phyloP scores from a whole-genome alignment of 208 protist species.

The Perkinsela sp. region DNA sequence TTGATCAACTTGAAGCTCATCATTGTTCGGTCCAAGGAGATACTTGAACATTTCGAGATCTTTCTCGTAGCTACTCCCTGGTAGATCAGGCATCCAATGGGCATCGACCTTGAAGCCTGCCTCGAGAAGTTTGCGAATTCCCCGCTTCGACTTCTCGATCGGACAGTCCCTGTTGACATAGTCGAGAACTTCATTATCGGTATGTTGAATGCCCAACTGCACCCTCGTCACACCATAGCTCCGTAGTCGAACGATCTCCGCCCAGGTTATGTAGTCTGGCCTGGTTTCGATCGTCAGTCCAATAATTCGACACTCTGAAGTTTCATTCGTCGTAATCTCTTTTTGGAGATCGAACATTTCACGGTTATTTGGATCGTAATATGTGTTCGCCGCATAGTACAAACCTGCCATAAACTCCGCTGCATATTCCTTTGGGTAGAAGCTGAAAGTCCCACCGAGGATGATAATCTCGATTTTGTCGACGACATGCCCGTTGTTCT shows the following conservation, averaged over 20 bases:
- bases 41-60: constrained; percentile 79
- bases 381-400: constrained; percentile 59
- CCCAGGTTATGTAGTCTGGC: constrained; percentile 82
- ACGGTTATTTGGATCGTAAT: constrained; percentile 12
- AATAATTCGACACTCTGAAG: constrained; percentile 75
- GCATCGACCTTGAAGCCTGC: constrained; percentile 92
- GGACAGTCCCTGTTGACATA: constrained; percentile 79
- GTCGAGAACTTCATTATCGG: constrained; percentile 78
- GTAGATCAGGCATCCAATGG: constrained; percentile 97
- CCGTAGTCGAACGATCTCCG: constrained; percentile 63
- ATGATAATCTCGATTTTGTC: constrained; percentile 93
- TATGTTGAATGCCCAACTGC: constrained; percentile 93
- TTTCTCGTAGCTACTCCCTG: constrained; percentile 64
- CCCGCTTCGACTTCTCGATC: constrained; percentile 58
- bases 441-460: constrained; percentile 97
- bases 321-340: constrained; percentile 67
- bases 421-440: constrained; percentile 70
- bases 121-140: constrained; percentile 83
- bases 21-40: constrained; percentile 62
- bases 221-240: constrained; percentile 78
- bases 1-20: constrained; percentile 81
- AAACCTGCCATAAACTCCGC: constrained; percentile 45
- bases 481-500: constrained; percentile 47
- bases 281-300: constrained; percentile 96
- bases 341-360: constrained; percentile 14